Evolutionary conservation across 2,329 filamentous ascomycete genomes (phyloP), one percentile per base, ranked within the genome.

Genomic region (Sclerotiophoma versabilis): DNA sequence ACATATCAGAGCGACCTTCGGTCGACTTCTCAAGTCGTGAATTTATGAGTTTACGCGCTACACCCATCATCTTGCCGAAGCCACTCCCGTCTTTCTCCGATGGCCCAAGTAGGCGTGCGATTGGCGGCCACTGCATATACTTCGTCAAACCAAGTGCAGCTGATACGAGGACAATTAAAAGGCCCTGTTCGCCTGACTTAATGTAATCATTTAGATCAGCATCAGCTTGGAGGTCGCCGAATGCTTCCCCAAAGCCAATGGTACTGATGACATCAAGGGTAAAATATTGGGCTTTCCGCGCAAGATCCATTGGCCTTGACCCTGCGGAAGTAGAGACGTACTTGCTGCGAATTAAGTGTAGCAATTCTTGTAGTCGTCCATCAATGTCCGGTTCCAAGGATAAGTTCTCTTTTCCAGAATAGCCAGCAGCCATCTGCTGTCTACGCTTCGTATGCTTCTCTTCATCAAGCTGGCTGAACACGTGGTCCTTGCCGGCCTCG

Each of bases 211-310:
- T 76, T 1, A 80, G 43, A 56, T 84, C 82, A 11, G 72, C 68
- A 51, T 84, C 81, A 6, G 76, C 71, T 14, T 71, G 69, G 22
- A 84, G 71, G 57, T 80, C 80, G 1, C 82, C 81, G 54, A 82
- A 82, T 0, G 80, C 65, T 12, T 76, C 60, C 2, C 81, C 83
- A 49, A 84, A 82, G 0, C 80, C 80, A 5, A 85, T 68, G 27
- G 76, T 76, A 39, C 77, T 80, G 54, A 86, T 83, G 37, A 83
- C 76, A 54, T 85, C 83, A 9, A 84, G 73, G 1, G 82, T 81
- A 49, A 84, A 79, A 67, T 76, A 84, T 44, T 83, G 80, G 3
- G 75, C 71, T 51, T 81, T 81, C 2, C 65, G 69, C 1, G 72
- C 78, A 49, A 80, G 66, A 52, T 84, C 81, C 48, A 83, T 64